Base-by-base conservation (phyloP, 2,329 filamentous ascomycete species). In the Claviceps monticola region DNA sequence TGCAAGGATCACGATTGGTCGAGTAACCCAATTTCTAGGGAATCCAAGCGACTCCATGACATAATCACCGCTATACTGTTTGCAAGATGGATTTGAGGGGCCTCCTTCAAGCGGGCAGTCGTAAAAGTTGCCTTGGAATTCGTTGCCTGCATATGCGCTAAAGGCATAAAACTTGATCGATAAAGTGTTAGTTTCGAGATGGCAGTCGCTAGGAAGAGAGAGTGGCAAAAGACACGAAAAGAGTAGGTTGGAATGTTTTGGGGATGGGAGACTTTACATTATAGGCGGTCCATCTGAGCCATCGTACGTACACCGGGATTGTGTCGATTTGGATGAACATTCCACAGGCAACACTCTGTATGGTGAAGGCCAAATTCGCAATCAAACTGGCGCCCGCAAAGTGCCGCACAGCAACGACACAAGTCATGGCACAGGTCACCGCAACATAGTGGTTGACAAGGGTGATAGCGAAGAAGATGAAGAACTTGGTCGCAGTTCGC, bases 231-330 rank as follows among this genome's bases (percentile, higher is more conserved):
- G 7, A 11, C 26, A 17, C 9, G 11, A 34, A 23, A 8, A 45
- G 13, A n/a, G 21, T 16, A 45, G 14, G n/a, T 5, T 26, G 0
- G 21, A 14, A 16, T 37, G 29, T 7, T 17, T 47, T 4, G 9
- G 26, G 1, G 16, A 34, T 16, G 14, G 21, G 9, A 34, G n/a
- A 19, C 53, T 53, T 34, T 34, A 56, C 56, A 39, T 53, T 55
- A 45, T 54, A 57, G 23, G 56, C 53, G 5, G 74, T 74, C 71
- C 80, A 84, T 61, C 88, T 89, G 1, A 86, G 69, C 86, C 86
- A 90, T 51, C 84, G 74, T n/a, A 88, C 79, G 58, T 88, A 90
- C 1, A 89, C 71, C 0, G 86, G 84, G 3, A 90, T 85, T 5
- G 82, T 80, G 50, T 86, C 79, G 11, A 75, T 74, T 62, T 89